A percentile compares a stretch with the other conserved stretches of the same genome.
These are phyloP conservation scores for Jimgerdemannia flammicorona DNA, from an alignment of 192 early-diverging fungal species.

Conservation along the genomic window DNA sequence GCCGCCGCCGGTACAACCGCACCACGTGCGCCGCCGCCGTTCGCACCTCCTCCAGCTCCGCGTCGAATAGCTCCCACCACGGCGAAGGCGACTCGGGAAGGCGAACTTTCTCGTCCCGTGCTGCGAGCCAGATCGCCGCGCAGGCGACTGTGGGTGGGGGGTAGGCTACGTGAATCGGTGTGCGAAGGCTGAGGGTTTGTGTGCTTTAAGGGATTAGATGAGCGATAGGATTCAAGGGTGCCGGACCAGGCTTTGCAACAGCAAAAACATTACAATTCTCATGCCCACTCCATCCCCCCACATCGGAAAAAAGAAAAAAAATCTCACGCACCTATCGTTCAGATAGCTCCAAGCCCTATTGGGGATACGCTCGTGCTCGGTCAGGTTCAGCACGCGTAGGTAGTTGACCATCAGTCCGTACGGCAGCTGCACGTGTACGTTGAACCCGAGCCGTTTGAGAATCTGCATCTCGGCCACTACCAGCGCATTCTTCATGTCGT, in stretches of 20 bases:
- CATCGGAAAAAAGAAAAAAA: not conserved
- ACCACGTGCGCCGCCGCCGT: too few relatives aligned
- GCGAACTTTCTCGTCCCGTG: slow-evolving; percentile 53
- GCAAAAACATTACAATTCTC: not conserved
- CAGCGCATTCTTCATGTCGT: slow-evolving; percentile 78
- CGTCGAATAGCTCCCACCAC: slow-evolving; percentile 89
- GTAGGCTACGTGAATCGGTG: slow-evolving; percentile 69
- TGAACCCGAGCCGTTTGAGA: slow-evolving; percentile 84
- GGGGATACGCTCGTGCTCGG: slow-evolving; percentile 68
- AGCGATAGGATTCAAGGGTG: too few relatives aligned
- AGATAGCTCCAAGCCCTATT: slow-evolving; percentile 92
- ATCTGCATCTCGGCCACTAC: slow-evolving; percentile 86
- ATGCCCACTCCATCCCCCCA: not conserved
- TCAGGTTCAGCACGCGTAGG: slow-evolving; percentile 74
- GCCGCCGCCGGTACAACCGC: too few relatives aligned
- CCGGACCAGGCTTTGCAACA: too few relatives aligned
- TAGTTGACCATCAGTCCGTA: slow-evolving; percentile 96
- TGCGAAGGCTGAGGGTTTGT: slow-evolving; percentile 53
- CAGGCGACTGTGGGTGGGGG: slow-evolving; percentile 82
- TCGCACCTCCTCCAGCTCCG: slow-evolving; percentile 58
- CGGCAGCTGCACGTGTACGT: slow-evolving; percentile 95
- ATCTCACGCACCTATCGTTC: slow-evolving; percentile 71
- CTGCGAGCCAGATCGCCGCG: slow-evolving; percentile 81
- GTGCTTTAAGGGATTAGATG: not conserved
- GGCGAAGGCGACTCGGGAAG: slow-evolving; percentile 67